Evolutionary conservation across 2,329 filamentous ascomycete genomes (phyloP).

Genomic region (Ophiocordyceps australis): DNA sequence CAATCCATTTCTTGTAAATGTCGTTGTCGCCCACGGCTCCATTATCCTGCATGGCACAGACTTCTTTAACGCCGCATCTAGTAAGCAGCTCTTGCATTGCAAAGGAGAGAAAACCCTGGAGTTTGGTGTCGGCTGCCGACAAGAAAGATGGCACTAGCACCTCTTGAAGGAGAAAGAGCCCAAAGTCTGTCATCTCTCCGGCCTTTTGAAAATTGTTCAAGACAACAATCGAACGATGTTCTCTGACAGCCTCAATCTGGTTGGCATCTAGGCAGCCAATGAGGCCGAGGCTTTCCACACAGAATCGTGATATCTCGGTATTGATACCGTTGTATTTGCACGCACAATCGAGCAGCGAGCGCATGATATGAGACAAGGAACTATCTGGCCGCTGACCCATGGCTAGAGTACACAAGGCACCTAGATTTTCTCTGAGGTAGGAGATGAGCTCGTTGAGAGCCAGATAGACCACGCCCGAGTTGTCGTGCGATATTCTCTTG

Average conservation of each 20-base stretch:
- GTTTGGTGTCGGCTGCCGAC: conserved; percentile 69
- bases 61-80: conserved; percentile 52
- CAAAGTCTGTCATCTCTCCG: conserved; percentile 70
- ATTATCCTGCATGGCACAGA: conserved; percentile 22
- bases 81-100: conserved; percentile 84
- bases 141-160: conserved; percentile 83
- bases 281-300: conserved; percentile 68
- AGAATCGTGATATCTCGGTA: conserved; percentile 49
- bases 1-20: conserved; percentile 57
- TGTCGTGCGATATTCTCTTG: conserved; percentile 63
- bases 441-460: conserved; percentile 59
- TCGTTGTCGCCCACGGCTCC: conserved; percentile 29
- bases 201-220: conserved; percentile 68
- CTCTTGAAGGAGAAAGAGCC: conserved; percentile 68
- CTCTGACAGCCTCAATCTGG: conserved; percentile 61
- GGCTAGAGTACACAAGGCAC: conserved; percentile 60
- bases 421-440: conserved; percentile 58
- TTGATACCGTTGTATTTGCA: conserved; percentile 59
- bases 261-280: conserved; percentile 89
- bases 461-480: conserved; percentile 67
- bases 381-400: conserved; percentile 70
- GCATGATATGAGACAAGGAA: conserved; percentile 51
- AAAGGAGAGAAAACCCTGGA: conserved; percentile 84
- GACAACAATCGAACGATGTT: conserved; percentile 70
- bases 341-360: conserved; percentile 70